phyloP scores from a whole-genome alignment of 805 yeast species.

The Teunomyces cretensis region DNA sequence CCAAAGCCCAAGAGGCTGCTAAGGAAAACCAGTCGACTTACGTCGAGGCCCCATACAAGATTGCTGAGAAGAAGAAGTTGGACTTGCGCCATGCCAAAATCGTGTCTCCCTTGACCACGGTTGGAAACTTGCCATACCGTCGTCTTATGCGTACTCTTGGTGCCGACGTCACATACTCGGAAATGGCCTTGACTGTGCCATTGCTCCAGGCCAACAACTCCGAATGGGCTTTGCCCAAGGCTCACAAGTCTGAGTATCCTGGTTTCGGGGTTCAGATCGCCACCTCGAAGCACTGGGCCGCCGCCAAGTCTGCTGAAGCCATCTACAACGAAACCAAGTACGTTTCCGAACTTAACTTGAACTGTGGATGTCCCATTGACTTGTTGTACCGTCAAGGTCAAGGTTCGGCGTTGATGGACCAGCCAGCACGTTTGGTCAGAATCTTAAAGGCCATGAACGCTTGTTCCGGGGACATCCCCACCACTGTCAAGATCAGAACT shows the following conservation, averaged over 20 bases:
- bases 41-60: constrained; percentile 72
- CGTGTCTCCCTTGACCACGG: constrained; percentile 94
- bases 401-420: constrained; percentile 90
- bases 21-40: constrained; percentile 48
- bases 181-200: constrained; percentile 90
- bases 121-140: constrained; percentile 94
- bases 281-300: constrained; percentile 89
- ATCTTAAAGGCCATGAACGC: constrained; percentile 87
- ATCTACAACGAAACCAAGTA: constrained; percentile 55
- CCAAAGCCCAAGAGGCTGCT: constrained; percentile 27
- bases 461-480: constrained; percentile 85
- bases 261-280: constrained; percentile 96
- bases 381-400: constrained; percentile 91
- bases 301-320: constrained; percentile 87
- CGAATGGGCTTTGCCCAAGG: constrained; percentile 97
- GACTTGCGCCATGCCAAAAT: constrained; percentile 74
- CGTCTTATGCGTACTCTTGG: constrained; percentile 87
- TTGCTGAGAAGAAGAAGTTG: constrained; percentile 78
- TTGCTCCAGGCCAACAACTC: constrained; percentile 85
- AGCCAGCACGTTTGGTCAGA: constrained; percentile 76
- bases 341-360: constrained; percentile 83
- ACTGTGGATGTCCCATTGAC: constrained; percentile 98
- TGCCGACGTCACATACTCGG: constrained; percentile 90
- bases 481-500: constrained; percentile 88
- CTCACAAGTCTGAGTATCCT: constrained; percentile 77